Evolutionary conservation across 2,329 filamentous ascomycete genomes (phyloP), one percentile per base, ranked within the genome.

Genomic region (Elsinoe australis): DNA sequence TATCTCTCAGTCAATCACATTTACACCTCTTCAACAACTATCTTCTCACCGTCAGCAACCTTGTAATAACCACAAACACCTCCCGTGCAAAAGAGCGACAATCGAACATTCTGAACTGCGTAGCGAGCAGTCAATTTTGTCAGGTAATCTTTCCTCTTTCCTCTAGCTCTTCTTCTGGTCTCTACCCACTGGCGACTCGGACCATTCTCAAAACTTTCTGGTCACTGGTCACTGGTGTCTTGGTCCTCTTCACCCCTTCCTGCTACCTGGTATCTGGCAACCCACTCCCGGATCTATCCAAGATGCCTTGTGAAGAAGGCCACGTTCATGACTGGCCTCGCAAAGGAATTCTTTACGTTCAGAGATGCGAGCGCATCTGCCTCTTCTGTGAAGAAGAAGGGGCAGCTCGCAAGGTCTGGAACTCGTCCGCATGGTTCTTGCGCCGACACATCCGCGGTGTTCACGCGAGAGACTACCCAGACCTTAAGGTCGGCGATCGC

Each of bases 361-460:
- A 58, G 45, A 52, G 52, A 19, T 61, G 59, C 34, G 59, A 61
- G 48, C 45, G 47, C 5, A 52, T 51, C 22, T 61, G 59, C 51
- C 50, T 51, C 42, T 61, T 56, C 45, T 61, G 59, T 42, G 3
- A 54, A 54, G 10, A 50, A 48, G 2, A 49, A 28, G 10, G 50
- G 28, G 0, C 38, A 53, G 12, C 54, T 55, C n/a, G n/a, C 32
- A 32, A 50, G 12, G 7, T 17, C 3, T 59, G 56, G 54, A 57
- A 58, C n/a, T n/a, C n/a, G 34, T 58, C 53, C 28, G 55, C 57
- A 4, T 60, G 59, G 58, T 59, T 57, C 42, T 36, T 60, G 22
- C 56, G 59, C n/a, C 52, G 57, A 18, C 59, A 61, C 39, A 56
- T 60, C 6, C 52, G 54, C 21, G 51, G 54, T 4, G 50, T 56